These are phyloP conservation scores for Goniomonas avonlea DNA, from an alignment of 78 protist species.

Conservation along the genomic window DNA sequence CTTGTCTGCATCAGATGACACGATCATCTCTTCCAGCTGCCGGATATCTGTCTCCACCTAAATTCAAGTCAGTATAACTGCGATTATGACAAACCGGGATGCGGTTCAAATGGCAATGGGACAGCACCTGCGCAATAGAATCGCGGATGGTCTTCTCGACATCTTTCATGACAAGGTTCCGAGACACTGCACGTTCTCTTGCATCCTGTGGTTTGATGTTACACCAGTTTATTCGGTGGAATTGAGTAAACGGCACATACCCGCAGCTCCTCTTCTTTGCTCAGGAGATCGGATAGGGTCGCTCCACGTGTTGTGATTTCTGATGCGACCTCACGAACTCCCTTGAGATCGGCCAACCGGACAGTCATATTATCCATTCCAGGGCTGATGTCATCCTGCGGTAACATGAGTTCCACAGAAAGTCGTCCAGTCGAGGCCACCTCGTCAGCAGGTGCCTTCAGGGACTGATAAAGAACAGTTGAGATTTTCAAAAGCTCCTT, in stretches of 20 bases:
- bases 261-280: background rate
- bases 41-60: no score
- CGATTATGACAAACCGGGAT: background rate
- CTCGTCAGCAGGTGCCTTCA: conserved; percentile 12
- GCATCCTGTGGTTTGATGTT: background rate
- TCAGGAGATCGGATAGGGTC: background rate
- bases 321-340: conserved; percentile 9
- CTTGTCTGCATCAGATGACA: conserved; percentile 29
- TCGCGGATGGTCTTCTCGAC: conserved; percentile 11
- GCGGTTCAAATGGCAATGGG: background rate
- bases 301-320: conserved; percentile 17
- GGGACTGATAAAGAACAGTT: conserved; percentile 12
- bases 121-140: background rate
- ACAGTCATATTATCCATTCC: background rate
- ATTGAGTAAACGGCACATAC: conserved; percentile 4
- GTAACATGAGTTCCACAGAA: background rate
- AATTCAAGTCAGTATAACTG: background rate
- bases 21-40: background rate
- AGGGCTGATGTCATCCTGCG: no score
- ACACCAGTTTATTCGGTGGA: no score
- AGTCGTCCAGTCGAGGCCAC: no score
- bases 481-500: conserved; percentile 55
- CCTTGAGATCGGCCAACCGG: conserved; percentile 1
- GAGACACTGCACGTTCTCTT: background rate
- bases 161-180: background rate